phyloP scores from a whole-genome alignment of 352 stramenopile genomes.

The Discostella stelligera region DNA sequence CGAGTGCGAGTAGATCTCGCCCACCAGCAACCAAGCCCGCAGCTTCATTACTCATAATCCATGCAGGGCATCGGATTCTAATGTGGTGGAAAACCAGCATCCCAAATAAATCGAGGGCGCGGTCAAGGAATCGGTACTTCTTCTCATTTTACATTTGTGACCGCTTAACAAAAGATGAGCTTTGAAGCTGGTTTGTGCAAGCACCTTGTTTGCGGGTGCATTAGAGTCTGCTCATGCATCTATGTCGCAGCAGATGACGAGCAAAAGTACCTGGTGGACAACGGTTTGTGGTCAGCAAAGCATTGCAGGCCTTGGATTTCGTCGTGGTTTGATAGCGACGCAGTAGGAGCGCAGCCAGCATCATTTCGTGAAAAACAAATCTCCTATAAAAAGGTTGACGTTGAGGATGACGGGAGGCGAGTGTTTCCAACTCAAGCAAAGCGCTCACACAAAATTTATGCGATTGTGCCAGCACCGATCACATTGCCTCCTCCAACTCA shows the following conservation, averaged over 20 bases:
- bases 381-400: neutral
- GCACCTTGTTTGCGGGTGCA: slow-evolving; percentile 16
- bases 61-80: neutral
- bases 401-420: neutral
- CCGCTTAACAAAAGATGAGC: neutral
- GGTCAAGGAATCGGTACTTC: too few species aligned
- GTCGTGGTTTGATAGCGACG: slow-evolving; percentile 12
- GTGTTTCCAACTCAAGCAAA: slow-evolving; percentile 16
- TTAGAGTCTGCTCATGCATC: slow-evolving; percentile 14
- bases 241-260: neutral
- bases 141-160: too few species aligned
- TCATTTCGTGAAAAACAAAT: slow-evolving; percentile 48
- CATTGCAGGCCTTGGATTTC: slow-evolving; percentile 22
- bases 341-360: neutral
- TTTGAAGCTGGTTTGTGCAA: slow-evolving; percentile 2
- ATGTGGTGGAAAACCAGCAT: too few species aligned
- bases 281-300: slow-evolving; percentile 11
- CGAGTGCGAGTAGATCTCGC: neutral
- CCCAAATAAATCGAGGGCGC: too few species aligned
- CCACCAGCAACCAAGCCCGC: neutral
- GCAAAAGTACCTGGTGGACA: neutral
- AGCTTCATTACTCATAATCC: neutral
- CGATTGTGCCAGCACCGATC: slow-evolving; percentile 26
- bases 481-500: slow-evolving; percentile 35
- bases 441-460: slow-evolving; percentile 13